Evolutionary conservation across 768 basidiomycete genomes (phyloP).

Genomic region (Astraeus odoratus): DNA sequence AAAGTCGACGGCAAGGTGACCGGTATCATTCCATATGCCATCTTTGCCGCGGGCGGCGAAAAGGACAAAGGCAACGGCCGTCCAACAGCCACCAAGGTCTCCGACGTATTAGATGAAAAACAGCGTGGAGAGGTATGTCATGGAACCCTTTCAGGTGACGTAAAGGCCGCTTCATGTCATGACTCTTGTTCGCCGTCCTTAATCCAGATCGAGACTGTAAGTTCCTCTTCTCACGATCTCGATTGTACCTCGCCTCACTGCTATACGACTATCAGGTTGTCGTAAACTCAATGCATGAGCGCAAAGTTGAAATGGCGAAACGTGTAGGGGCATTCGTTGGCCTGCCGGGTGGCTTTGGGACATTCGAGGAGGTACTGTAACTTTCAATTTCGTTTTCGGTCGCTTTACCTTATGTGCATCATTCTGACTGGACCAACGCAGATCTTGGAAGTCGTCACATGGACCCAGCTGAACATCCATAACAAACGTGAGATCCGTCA

Average conservation of each 20-base stretch:
- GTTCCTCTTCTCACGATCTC: constrained; percentile 3
- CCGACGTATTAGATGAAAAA: constrained; percentile 24
- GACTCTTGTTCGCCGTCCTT: neutral
- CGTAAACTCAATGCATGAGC: constrained; percentile 80
- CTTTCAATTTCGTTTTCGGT: constrained; percentile 19
- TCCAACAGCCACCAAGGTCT: constrained; percentile 14
- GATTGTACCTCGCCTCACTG: neutral
- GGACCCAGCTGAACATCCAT: constrained; percentile 89
- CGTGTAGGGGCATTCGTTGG: constrained; percentile 76
- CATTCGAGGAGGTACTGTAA: constrained; percentile 75
- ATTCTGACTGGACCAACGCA: constrained; percentile 20
- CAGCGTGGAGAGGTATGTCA: constrained; percentile 28
- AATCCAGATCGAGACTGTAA: constrained; percentile 28
- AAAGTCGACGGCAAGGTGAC: constrained; percentile 56
- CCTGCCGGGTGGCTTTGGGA: constrained; percentile 91
- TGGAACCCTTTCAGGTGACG: too few species aligned
- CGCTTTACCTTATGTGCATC: too few species aligned
- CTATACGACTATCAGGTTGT: constrained; percentile 41
- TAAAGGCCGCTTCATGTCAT: too few species aligned
- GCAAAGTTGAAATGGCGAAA: constrained; percentile 88
- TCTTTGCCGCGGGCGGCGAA: constrained; percentile 62
- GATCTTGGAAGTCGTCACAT: constrained; percentile 90
- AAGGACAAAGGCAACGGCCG: constrained; percentile 35
- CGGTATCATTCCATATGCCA: constrained; percentile 75
- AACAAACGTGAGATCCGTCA: constrained; percentile 54